phyloP scores from a whole-genome alignment of 2,329 filamentous ascomycete genomes.

The Penicillium sp. region DNA sequence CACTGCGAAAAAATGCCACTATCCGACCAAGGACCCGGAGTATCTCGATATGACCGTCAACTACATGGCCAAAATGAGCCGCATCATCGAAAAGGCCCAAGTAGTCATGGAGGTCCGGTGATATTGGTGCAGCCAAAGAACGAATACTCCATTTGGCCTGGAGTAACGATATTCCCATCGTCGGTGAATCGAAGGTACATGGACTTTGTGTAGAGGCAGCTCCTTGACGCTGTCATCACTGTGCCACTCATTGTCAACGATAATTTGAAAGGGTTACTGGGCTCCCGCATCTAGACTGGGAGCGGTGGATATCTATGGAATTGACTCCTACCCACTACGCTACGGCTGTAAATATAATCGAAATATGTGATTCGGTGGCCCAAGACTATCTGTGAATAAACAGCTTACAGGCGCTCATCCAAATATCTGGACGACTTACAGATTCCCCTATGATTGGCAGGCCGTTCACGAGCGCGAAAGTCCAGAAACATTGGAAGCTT shows the following conservation, averaged over 20 bases:
- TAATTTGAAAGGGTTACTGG: constrained; percentile 58
- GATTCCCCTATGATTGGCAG: constrained; percentile 24
- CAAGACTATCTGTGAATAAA: neutral
- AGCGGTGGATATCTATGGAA: constrained; percentile 52
- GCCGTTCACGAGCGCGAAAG: constrained; percentile 23
- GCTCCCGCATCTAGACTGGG: constrained; percentile 54
- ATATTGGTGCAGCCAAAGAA: constrained; percentile 79
- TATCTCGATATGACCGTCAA: constrained; percentile 62
- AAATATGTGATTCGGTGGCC: neutral
- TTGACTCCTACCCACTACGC: constrained; percentile 27
- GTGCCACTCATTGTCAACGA: constrained; percentile 76
- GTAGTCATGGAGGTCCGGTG: constrained; percentile 77
- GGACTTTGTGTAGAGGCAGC: constrained; percentile 66
- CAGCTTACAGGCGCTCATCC: constrained; percentile 14
- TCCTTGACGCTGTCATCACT: constrained; percentile 64
- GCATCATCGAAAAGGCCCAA: constrained; percentile 54
- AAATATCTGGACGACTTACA: constrained; percentile 24
- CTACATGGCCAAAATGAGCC: constrained; percentile 30
- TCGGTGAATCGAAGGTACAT: constrained; percentile 63
- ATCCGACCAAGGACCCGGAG: constrained; percentile 48
- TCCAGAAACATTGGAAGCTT: constrained; percentile 25
- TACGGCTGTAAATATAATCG: constrained; percentile 22
- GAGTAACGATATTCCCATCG: constrained; percentile 12
- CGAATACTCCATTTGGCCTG: constrained; percentile 60
- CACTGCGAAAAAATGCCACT: constrained; percentile 64